Base-by-base conservation (phyloP, 2,329 filamentous ascomycete genomes). In the Biscogniauxia mediterranea region DNA sequence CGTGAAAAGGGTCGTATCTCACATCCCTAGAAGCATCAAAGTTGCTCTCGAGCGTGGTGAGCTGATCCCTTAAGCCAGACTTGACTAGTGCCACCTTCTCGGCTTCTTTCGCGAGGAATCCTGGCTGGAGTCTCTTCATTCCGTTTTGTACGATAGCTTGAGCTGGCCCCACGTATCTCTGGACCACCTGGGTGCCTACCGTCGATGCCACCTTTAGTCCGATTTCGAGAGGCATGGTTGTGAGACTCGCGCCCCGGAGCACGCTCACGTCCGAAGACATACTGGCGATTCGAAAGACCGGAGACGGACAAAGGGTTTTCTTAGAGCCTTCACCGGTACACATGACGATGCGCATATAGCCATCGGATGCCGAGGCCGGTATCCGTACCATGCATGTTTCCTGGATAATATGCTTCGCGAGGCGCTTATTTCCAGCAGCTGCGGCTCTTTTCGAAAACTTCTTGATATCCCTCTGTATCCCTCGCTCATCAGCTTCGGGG, bases 261-360 rank as follows among this genome's bases (percentile, higher is more conserved):
- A 87, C 82, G 68, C 85, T 86, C 0, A 83, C 78, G 62, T 86
- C 86, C 0, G 81, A 79, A 0, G 87, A 88, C 0, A 85, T 85
- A 63, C 88, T 90, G 1, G 89, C 82, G n/a, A 91, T 78, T 17
- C 89, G 81, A 66, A 91, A 91, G 0, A 89, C 82, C 0, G 89
- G 88, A 63, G 87, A 89, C 0, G 83, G 81, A 62, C 88, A 90
- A 0, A 91, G 79, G 0, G 83, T 84, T 71, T 81, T 83, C 58
- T 73, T 74, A 1, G 67, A 67, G 50, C 63, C 64, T 57, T 70
- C 65, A 0, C 80, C 83, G 0, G 78, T 74, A 63, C 87, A 90
- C 8, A 91, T 77, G 0, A 90, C 83, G 4, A 91, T 76, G 11
- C 88, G 85, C 59, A 90, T 87, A 69, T 91, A 91, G 0, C 89